Evolutionary conservation across 331 rosid species (phyloP).

Genomic region (Acacia concinna): DNA sequence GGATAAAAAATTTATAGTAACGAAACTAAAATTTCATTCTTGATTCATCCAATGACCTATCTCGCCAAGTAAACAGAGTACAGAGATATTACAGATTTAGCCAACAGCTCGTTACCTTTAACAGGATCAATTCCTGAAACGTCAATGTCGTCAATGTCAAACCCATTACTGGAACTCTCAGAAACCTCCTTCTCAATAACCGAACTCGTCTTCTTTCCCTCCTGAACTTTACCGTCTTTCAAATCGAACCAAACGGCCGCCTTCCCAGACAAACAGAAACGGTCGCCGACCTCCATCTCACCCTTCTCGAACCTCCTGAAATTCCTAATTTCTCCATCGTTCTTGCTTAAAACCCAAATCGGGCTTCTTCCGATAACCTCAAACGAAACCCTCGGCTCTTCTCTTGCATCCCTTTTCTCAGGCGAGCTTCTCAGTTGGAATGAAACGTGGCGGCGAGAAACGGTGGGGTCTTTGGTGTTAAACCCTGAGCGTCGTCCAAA

Average conservation of each 20-base stretch:
- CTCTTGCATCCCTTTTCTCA: neutral
- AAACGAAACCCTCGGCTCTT: constrained; percentile 55
- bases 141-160: constrained; percentile 43
- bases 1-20: neutral
- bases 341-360: constrained; percentile 56
- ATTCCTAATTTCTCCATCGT: constrained; percentile 37
- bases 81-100: neutral
- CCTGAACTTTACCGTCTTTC: constrained; percentile 33
- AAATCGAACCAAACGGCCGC: constrained; percentile 58
- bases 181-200: constrained; percentile 23
- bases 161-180: constrained; percentile 30
- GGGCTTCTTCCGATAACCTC: constrained; percentile 78
- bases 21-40: neutral
- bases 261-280: constrained; percentile 64
- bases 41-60: neutral
- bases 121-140: constrained; percentile 65
- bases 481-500: constrained; percentile 70
- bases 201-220: constrained; percentile 11
- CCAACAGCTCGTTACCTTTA: constrained; percentile 54
- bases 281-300: constrained; percentile 57
- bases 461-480: constrained; percentile 52
- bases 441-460: constrained; percentile 69
- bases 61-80: neutral
- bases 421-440: constrained; percentile 32
- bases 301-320: constrained; percentile 66